Evolutionary conservation across 768 basidiomycete genomes (phyloP).

Genomic region (Rickenella mellea): DNA sequence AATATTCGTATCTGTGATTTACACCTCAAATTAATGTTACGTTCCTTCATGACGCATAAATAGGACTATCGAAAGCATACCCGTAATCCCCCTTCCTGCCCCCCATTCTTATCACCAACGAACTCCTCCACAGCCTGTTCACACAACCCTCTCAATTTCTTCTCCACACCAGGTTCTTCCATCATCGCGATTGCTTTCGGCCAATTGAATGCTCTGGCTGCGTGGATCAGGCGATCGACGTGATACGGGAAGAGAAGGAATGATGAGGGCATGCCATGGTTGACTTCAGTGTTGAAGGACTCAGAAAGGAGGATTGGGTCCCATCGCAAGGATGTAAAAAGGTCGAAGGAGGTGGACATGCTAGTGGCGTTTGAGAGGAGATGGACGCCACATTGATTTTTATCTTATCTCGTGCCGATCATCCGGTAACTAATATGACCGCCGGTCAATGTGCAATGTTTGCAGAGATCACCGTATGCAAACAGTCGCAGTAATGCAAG

Average conservation of each 20-base stretch:
- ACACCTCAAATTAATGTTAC: not conserved
- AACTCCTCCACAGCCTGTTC: constrained; percentile 28
- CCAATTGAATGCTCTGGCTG: constrained; percentile 47
- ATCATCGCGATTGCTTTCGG: constrained; percentile 22
- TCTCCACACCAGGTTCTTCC: constrained; percentile 19
- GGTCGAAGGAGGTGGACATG: no score
- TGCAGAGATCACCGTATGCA: no score
- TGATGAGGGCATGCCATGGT: constrained; percentile 37
- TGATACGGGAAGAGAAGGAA: constrained; percentile 59
- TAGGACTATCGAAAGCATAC: not conserved
- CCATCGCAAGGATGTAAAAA: constrained; percentile 50
- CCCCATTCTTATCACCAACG: not conserved
- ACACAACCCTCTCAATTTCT: constrained; percentile 34
- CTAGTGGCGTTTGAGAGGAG: no score
- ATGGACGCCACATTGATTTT: no score
- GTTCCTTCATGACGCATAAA: not conserved
- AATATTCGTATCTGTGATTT: not conserved
- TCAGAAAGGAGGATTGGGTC: constrained; percentile 38
- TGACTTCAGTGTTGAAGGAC: constrained; percentile 47
- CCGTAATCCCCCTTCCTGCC: not conserved
- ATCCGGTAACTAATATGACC: no score
- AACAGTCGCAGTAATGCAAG: no score
- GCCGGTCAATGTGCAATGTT: no score
- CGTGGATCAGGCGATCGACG: constrained; percentile 45
- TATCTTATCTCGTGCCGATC: no score